Evolutionary conservation across 169 alveolate species (phyloP).

Genomic region (Eimeria nieschulzi): DNA sequence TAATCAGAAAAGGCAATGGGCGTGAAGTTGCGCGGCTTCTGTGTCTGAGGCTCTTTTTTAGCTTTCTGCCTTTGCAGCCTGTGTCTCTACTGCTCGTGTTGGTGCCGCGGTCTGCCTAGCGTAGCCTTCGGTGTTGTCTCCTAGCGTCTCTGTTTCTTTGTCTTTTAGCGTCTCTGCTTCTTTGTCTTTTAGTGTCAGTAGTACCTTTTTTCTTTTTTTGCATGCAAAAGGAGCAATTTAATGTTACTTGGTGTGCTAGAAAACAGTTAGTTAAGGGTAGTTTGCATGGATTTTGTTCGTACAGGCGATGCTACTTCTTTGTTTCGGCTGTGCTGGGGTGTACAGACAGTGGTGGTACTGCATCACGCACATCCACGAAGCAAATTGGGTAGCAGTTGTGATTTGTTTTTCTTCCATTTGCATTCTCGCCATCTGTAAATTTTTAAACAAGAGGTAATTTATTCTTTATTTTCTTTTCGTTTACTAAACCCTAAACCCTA

Average conservation of each 20-base stretch:
- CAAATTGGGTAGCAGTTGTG: constrained; percentile 70
- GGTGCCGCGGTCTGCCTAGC: no score
- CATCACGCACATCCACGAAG: constrained; percentile 49
- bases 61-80: no score
- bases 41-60: no score
- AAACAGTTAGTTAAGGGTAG: no score
- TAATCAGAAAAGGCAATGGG: background rate
- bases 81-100: no score
- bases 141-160: no score
- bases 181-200: no score
- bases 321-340: constrained; percentile 7
- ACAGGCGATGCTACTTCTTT: background rate
- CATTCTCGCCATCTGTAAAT: constrained; percentile 64
- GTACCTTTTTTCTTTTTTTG: background rate
- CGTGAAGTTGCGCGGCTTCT: no score
- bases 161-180: no score
- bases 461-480: background rate
- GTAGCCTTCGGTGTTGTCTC: no score
- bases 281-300: background rate
- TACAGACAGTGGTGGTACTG: constrained; percentile 77
- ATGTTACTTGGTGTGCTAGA: no score
- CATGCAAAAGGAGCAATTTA: background rate
- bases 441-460: constrained; percentile 25
- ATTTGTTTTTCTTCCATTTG: constrained; percentile 50
- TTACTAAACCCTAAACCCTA: background rate